These are phyloP conservation scores for Kwoniella pini DNA, from an alignment of 768 basidiomycete species.

Conservation along the genomic window DNA sequence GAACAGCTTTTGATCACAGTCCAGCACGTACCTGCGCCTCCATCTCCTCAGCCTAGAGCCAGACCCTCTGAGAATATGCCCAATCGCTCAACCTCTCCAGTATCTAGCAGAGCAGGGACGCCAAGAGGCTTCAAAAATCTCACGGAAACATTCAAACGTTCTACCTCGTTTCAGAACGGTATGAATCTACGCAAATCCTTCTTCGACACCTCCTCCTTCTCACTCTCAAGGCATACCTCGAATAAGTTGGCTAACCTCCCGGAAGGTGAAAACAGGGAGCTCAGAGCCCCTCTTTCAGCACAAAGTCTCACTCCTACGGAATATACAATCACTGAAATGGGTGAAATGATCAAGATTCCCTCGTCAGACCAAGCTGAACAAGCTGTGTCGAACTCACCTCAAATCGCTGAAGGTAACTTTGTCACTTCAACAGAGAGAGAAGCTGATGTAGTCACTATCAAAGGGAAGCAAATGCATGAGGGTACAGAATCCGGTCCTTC, in stretches of 20 bases:
- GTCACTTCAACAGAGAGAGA: background rate
- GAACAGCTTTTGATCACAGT: constrained; percentile 37
- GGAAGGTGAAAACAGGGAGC: constrained; percentile 1
- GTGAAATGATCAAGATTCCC: constrained; percentile 32
- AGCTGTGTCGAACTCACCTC: background rate
- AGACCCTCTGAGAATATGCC: background rate
- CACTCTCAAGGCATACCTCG: constrained; percentile 20
- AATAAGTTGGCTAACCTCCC: background rate
- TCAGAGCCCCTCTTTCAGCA: constrained; percentile 7
- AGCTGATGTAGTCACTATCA: background rate
- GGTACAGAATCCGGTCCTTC: constrained; percentile 3
- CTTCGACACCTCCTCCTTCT: constrained; percentile 23
- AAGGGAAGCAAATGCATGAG: background rate
- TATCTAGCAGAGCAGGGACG: constrained; percentile 10
- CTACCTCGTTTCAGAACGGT: constrained; percentile 16
- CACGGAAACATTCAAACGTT: constrained; percentile 20
- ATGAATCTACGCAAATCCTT: constrained; percentile 18
- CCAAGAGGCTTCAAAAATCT: constrained; percentile 17
- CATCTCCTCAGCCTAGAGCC: background rate
- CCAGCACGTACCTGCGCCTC: constrained; percentile 8
- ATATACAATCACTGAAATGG: constrained; percentile 25
- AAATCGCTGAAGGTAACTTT: background rate
- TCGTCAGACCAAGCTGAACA: background rate
- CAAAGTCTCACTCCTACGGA: constrained; percentile 23
- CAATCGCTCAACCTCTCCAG: constrained; percentile 22